Evolutionary conservation across 345 rosid genomes (phyloP).

Genomic region (Firmiana major): DNA sequence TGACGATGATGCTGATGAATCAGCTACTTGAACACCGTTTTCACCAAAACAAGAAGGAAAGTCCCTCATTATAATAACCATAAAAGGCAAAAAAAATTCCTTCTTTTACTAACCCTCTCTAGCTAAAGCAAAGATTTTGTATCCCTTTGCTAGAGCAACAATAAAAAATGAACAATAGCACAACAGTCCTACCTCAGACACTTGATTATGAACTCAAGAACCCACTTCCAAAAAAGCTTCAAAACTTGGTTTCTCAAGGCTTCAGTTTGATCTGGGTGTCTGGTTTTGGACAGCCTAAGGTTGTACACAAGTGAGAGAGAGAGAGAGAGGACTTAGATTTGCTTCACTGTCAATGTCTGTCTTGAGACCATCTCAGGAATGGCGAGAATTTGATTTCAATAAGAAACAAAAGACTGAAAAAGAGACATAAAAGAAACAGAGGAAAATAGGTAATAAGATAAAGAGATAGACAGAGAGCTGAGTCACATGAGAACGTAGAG

Average conservation of each 20-base stretch:
- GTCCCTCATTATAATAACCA: slow-evolving; percentile 59
- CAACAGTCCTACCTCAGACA: slow-evolving; percentile 26
- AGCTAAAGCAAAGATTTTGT: not conserved
- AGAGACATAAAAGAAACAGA: not conserved
- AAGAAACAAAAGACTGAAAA: not conserved
- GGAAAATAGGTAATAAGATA: not conserved
- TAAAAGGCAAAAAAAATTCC: not conserved
- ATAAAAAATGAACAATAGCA: not conserved
- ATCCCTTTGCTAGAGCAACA: not conserved
- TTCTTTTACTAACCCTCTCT: slow-evolving; percentile 6
- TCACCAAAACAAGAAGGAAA: slow-evolving; percentile 98
- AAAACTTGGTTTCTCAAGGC: slow-evolving; percentile 21
- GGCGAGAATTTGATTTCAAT: not conserved
- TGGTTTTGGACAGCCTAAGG: slow-evolving; percentile 10
- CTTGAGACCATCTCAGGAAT: not conserved
- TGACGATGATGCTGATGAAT: slow-evolving; percentile 72
- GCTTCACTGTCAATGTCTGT: slow-evolving; percentile 22
- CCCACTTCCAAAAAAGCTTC: slow-evolving; percentile 30
- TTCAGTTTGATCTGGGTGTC: slow-evolving; percentile 27
- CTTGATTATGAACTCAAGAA: slow-evolving; percentile 26
- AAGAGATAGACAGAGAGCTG: not conserved
- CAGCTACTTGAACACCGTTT: slow-evolving; percentile 90
- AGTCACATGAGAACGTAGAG: slow-evolving; percentile 25
- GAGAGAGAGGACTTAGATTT: slow-evolving; percentile 22
- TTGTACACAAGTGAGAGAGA: slow-evolving; percentile 4